A percentile compares a stretch with the other conserved stretches of the same genome.
phyloP scores from a whole-genome alignment of 108 stramenopile genomes.

The Fragilariopsis cylindrus region DNA sequence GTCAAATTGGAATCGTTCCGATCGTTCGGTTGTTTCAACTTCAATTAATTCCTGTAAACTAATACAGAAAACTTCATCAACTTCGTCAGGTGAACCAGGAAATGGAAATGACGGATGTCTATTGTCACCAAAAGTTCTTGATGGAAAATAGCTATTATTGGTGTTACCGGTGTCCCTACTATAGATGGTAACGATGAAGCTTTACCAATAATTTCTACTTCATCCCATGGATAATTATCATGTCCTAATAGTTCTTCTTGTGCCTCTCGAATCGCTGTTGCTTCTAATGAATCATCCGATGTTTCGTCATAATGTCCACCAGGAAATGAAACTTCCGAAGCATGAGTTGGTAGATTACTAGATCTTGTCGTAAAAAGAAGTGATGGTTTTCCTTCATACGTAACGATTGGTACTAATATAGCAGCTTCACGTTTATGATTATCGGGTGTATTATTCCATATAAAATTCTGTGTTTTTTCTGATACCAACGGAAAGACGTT shows the following conservation, averaged over 20 bases:
- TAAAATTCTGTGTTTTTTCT: constrained; percentile 6
- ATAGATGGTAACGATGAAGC: constrained; percentile 62
- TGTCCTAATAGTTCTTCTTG: constrained; percentile 62
- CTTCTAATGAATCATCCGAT: constrained; percentile 38
- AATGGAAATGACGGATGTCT: constrained; percentile 24
- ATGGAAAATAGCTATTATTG: constrained; percentile 59
- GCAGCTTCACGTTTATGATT: constrained; percentile 57
- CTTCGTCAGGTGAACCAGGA: constrained; percentile 67
- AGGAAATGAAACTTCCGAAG: constrained; percentile 79
- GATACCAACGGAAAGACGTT: constrained; percentile 27
- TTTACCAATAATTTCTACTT: constrained; percentile 53
- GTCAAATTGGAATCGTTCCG: constrained; percentile 26
- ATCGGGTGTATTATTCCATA: constrained; percentile 23
- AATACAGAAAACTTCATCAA: constrained; percentile 71
- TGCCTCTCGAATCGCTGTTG: constrained; percentile 75
- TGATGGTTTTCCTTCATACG: constrained; percentile 71
- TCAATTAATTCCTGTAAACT: constrained; percentile 48
- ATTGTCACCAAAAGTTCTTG: constrained; percentile 39
- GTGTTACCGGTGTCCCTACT: constrained; percentile 70
- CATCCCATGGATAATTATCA: constrained; percentile 23
- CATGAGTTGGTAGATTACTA: constrained; percentile 61
- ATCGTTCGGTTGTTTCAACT: constrained; percentile 46
- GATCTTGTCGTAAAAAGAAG: constrained; percentile 88
- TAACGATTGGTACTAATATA: constrained; percentile 81
- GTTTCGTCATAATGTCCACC: constrained; percentile 76